phyloP scores from a whole-genome alignment of 1,139 yeast genomes.

The Blastobotrys ciferrii region DNA sequence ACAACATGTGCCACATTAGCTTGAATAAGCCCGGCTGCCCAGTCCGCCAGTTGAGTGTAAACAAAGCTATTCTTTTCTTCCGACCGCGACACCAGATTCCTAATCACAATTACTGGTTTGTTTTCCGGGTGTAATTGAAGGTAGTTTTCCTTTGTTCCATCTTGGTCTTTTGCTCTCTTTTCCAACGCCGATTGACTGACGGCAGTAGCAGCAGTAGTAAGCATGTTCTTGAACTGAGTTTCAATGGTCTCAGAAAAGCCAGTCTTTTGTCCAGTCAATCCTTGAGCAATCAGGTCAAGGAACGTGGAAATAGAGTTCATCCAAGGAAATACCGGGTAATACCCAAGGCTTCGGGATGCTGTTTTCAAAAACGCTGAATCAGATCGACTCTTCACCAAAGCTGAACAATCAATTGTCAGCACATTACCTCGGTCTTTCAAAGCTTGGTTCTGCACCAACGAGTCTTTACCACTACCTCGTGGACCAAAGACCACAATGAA shows the following conservation, averaged over 20 bases:
- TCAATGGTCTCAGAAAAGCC: constrained; percentile 87
- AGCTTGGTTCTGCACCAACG: constrained; percentile 69
- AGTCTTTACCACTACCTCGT: constrained; percentile 88
- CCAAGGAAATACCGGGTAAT: constrained; percentile 94
- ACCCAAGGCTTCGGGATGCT: constrained; percentile 78
- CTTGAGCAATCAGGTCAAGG: constrained; percentile 82
- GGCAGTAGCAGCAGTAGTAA: constrained; percentile 69
- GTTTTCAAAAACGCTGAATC: constrained; percentile 66
- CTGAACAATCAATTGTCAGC: constrained; percentile 75
- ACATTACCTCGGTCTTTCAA: constrained; percentile 57
- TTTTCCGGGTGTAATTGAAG: constrained; percentile 82
- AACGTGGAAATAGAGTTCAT: constrained; percentile 74
- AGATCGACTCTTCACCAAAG: constrained; percentile 58
- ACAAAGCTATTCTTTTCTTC: constrained; percentile 63
- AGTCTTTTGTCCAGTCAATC: constrained; percentile 90
- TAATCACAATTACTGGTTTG: constrained; percentile 83
- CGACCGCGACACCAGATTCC: constrained; percentile 58
- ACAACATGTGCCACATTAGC: constrained; percentile 87
- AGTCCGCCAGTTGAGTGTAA: constrained; percentile 77
- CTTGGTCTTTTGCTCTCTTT: constrained; percentile 29
- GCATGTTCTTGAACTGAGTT: constrained; percentile 77
- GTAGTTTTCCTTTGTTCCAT: constrained; percentile 57
- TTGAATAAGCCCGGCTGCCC: constrained; percentile 79
- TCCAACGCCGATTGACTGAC: constrained; percentile 66
- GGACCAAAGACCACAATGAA: constrained; percentile 91